These are phyloP conservation scores for Psilocybe cyanescens DNA, from an alignment of 768 basidiomycete species.

Conservation along the genomic window DNA sequence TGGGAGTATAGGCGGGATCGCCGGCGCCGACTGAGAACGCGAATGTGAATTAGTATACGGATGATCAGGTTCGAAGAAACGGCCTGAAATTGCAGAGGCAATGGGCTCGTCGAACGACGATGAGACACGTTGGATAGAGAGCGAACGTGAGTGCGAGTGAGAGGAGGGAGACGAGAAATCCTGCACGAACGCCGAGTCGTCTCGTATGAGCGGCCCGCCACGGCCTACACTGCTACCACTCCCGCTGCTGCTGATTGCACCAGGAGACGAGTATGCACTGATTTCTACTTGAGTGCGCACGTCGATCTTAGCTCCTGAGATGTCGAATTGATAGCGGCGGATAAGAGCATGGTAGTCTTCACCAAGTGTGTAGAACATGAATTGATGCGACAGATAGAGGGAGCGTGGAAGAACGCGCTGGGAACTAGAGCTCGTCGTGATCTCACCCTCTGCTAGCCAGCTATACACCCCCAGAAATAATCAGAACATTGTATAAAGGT, in stretches of 20 bases:
- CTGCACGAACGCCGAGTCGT: slow-evolving; percentile 51
- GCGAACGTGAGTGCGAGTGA: slow-evolving; percentile 14
- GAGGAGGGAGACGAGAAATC: slow-evolving; percentile 37
- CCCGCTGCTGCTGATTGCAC: background rate
- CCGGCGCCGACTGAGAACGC: slow-evolving; percentile 23
- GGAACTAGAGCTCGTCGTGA: slow-evolving; percentile 71
- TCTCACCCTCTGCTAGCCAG: slow-evolving; percentile 80
- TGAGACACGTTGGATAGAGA: slow-evolving; percentile 41
- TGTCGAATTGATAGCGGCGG: slow-evolving; percentile 62
- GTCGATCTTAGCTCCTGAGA: slow-evolving; percentile 50
- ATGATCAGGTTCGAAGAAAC: slow-evolving; percentile 46
- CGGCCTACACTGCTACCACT: background rate
- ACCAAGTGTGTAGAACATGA: slow-evolving; percentile 76
- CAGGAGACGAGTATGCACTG: slow-evolving; percentile 45
- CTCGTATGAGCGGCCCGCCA: background rate
- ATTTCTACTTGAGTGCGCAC: slow-evolving; percentile 77
- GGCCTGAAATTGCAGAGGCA: slow-evolving; percentile 69
- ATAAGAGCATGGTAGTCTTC: slow-evolving; percentile 84
- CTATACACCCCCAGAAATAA: slow-evolving; percentile 33
- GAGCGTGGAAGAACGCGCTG: slow-evolving; percentile 67
- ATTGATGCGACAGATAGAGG: slow-evolving; percentile 85
- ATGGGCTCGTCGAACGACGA: slow-evolving; percentile 82
- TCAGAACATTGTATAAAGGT: background rate
- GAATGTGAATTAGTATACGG: background rate
- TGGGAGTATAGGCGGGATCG: slow-evolving; percentile 56